Evolutionary conservation across 441 rosid species (phyloP).

Genomic region (Omphalea diandra): DNA sequence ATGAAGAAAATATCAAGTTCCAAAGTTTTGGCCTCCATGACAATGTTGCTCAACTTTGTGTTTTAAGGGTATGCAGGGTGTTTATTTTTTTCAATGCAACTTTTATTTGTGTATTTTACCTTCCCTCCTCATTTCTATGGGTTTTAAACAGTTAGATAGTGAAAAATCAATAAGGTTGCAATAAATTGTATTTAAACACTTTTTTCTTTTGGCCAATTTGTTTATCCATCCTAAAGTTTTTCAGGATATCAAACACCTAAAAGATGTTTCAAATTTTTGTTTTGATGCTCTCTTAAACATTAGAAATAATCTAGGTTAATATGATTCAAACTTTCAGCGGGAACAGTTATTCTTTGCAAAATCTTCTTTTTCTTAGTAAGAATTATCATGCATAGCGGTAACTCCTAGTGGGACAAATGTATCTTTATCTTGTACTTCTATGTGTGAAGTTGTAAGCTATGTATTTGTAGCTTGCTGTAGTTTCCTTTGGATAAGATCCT

Average conservation of each 20-base stretch:
- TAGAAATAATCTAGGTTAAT: not conserved
- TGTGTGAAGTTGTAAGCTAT: not conserved
- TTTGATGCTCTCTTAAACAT: too few species aligned
- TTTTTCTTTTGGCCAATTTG: not conserved
- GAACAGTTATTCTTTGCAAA: not conserved
- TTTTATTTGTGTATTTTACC: not conserved
- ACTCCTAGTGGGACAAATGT: not conserved
- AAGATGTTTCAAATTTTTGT: not conserved
- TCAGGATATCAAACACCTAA: not conserved
- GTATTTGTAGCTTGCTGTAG: not conserved
- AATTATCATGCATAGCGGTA: not conserved
- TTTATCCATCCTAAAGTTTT: not conserved
- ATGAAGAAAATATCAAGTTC: slow-evolving; percentile 82
- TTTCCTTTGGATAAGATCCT: not conserved
- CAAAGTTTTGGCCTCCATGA: slow-evolving; percentile 74
- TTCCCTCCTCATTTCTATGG: not conserved
- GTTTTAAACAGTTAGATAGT: not conserved
- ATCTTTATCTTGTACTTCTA: not conserved
- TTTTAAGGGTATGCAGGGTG: slow-evolving; percentile 59
- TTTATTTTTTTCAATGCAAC: not conserved
- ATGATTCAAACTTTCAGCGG: not conserved
- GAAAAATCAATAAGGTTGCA: too few species aligned
- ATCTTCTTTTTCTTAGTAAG: not conserved
- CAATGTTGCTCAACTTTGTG: slow-evolving; percentile 95
- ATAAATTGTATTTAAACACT: not conserved